Conservation (phyloP, 2,329 filamentous ascomycete genomes). For the Fusarium succisae region DNA sequence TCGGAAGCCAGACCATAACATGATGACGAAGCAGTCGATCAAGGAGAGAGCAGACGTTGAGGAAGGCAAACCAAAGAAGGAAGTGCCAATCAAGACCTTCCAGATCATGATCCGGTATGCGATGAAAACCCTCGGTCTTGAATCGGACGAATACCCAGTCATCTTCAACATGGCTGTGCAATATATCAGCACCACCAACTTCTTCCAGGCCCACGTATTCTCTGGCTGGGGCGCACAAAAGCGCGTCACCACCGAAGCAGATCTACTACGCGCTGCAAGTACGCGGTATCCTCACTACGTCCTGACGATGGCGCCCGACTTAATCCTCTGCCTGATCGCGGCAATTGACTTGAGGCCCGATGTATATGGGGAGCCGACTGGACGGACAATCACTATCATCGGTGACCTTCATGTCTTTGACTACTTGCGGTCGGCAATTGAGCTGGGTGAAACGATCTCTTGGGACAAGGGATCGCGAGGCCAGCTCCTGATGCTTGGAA, state of each 20-base stretch:
- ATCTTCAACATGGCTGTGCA: neutral
- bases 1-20: neutral
- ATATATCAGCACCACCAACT: neutral
- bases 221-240: rapidly evolving
- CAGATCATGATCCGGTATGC: neutral
- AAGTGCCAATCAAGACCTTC: neutral
- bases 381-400: neutral
- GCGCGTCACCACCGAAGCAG: neutral
- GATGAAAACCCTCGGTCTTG: rapidly evolving
- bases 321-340: neutral
- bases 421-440: neutral
- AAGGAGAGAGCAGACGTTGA: neutral
- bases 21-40: rapidly evolving
- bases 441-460: neutral
- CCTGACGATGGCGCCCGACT: neutral
- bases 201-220: neutral
- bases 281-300: neutral
- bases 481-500: neutral
- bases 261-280: neutral
- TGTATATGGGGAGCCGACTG: rapidly evolving
- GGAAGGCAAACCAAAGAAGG: neutral
- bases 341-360: neutral
- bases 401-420: neutral
- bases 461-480: neutral
- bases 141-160: rapidly evolving